Conservation (phyloP, 257 asterid species). For the Plantago major region DNA sequence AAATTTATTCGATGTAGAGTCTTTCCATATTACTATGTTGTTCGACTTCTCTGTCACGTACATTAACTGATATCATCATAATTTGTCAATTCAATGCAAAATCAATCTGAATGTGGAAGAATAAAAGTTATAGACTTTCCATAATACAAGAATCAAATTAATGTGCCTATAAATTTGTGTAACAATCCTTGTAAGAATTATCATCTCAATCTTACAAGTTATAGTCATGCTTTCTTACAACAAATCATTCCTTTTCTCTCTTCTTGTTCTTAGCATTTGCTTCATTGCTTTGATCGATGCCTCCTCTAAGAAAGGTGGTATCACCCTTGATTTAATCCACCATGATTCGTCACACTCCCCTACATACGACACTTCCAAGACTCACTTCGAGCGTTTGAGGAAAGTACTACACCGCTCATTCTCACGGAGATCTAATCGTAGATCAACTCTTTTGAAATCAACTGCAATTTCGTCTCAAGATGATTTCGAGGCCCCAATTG, state of each 20-base stretch:
- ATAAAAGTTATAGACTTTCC: slow-evolving; percentile 7
- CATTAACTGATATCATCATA: too few species aligned
- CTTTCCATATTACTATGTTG: too few species aligned
- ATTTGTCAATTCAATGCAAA: not conserved
- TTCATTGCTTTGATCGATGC: slow-evolving; percentile 8
- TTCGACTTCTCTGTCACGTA: too few species aligned
- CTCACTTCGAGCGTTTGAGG: slow-evolving; percentile 19
- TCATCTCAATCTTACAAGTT: not conserved
- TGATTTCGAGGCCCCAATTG: not conserved
- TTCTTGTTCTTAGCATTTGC: slow-evolving; percentile 8
- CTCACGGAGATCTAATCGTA: slow-evolving; percentile 11
- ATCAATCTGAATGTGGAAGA: not conserved
- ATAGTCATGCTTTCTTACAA: slow-evolving; percentile 12
- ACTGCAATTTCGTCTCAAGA: not conserved
- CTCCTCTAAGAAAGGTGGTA: slow-evolving; percentile 14
- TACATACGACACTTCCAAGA: slow-evolving; percentile 14
- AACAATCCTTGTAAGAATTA: not conserved
- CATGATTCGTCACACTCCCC: slow-evolving; percentile 35
- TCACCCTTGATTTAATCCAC: slow-evolving; percentile 30
- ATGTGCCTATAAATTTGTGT: slow-evolving; percentile 4
- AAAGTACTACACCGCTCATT: slow-evolving; percentile 20
- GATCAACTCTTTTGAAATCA: not conserved
- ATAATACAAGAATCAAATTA: not conserved
- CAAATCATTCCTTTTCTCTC: not conserved
- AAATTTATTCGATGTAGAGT: too few species aligned